Conservation (phyloP, 139 green algal genomes). For the Tetraselmis chui region DNA sequence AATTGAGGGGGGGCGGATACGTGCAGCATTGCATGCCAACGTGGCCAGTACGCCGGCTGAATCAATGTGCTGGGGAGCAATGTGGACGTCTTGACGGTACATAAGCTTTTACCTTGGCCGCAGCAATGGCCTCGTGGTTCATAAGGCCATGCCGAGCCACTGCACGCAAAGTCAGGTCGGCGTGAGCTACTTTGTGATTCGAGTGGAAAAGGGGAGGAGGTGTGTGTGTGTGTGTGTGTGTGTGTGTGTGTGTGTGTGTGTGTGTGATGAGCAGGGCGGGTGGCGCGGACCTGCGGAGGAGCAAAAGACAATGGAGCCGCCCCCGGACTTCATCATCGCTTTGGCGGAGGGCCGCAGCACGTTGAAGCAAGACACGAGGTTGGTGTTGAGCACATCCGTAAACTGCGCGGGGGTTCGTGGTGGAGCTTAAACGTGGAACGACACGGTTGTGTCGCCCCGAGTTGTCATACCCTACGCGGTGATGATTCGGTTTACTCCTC, state of each 20-base stretch:
- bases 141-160: slow-evolving; percentile 51
- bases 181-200: not conserved
- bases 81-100: no score
- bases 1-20: no score
- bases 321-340: slow-evolving; percentile 44
- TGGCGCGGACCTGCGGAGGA: slow-evolving; percentile 44
- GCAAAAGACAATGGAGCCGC: slow-evolving; percentile 65
- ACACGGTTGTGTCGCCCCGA: no score
- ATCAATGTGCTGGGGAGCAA: no score
- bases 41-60: slow-evolving; percentile 47
- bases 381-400: slow-evolving; percentile 38
- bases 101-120: slow-evolving; percentile 77
- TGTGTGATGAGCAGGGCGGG: no score
- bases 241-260: no score
- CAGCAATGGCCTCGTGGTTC: slow-evolving; percentile 80
- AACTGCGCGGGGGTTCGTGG: slow-evolving; percentile 20
- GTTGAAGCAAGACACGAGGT: slow-evolving; percentile 69
- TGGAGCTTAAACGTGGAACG: no score
- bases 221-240: no score
- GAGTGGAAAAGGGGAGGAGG: not conserved
- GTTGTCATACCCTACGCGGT: no score
- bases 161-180: not conserved
- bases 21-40: not conserved
- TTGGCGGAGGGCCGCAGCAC: slow-evolving; percentile 51
- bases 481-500: no score